These are phyloP conservation scores for Austroboletus novae-zelandiae DNA, from an alignment of 1,284 basidiomycete species.

Conservation along the genomic window DNA sequence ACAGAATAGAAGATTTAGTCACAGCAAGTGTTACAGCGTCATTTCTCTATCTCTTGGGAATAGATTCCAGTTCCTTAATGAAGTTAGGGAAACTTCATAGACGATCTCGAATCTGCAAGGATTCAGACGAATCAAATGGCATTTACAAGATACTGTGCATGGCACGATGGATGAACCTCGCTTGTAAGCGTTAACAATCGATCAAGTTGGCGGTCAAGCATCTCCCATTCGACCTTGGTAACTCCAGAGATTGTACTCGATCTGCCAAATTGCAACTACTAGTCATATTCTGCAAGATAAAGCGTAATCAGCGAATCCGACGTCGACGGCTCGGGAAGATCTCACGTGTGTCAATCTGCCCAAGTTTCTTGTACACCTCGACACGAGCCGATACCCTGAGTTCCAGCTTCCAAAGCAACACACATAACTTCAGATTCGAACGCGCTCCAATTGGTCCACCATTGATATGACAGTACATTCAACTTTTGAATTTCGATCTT, in stretches of 20 bases:
- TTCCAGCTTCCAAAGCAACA: conserved; percentile 90
- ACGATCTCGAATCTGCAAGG: too few relatives aligned
- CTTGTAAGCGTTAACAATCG: conserved; percentile 81
- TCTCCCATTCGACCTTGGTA: conserved; percentile 97
- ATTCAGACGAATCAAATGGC: too few relatives aligned
- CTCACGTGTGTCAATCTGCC: conserved; percentile 83
- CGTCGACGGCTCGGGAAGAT: conserved; percentile 3
- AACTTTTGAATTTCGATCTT: conserved; percentile 84
- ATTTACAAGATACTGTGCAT: too few relatives aligned
- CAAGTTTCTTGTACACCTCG: conserved; percentile 93
- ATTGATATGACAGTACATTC: conserved; percentile 91
- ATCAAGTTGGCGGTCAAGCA: conserved; percentile 91
- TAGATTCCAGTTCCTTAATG: too few relatives aligned
- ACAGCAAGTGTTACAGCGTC: too few relatives aligned
- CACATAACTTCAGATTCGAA: conserved; percentile 95
- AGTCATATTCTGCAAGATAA: conserved; percentile 75
- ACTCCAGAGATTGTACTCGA: conserved; percentile 97
- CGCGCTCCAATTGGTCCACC: conserved; percentile 85
- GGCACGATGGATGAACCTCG: conserved; percentile 50
- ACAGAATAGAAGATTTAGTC: too few relatives aligned
- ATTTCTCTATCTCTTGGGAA: too few relatives aligned
- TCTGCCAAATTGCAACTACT: conserved; percentile 78
- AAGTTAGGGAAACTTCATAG: too few relatives aligned
- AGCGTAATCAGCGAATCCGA: conserved; percentile 22
- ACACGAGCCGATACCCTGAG: conserved; percentile 88